These are phyloP conservation scores for Aspergillus taichungensis DNA, from an alignment of 495 filamentous ascomycete species.

Conservation along the genomic window DNA sequence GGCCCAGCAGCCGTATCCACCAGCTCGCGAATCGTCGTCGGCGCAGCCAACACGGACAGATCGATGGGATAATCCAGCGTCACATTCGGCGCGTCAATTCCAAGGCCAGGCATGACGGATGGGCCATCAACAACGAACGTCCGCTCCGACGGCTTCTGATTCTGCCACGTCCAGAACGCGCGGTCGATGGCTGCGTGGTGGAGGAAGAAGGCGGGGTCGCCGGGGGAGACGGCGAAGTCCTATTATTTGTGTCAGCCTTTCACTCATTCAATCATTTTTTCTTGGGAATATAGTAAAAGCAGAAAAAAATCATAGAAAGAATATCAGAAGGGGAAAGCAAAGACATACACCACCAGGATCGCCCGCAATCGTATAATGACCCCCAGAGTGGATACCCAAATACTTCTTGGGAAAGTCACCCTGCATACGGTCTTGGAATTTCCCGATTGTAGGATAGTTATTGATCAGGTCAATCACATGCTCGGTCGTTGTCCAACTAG, in stretches of 20 bases:
- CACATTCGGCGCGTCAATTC: slow-evolving; percentile 24
- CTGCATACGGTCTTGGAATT: slow-evolving; percentile 12
- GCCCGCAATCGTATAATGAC: slow-evolving; percentile 50
- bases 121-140: slow-evolving; percentile 11
- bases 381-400: slow-evolving; percentile 47
- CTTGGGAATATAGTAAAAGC: too few species aligned
- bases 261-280: too few species aligned
- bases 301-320: slow-evolving; percentile 6
- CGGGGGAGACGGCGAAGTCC: slow-evolving; percentile 12
- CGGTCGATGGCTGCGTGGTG: slow-evolving; percentile 44
- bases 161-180: slow-evolving; percentile 47
- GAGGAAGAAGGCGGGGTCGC: slow-evolving; percentile 44
- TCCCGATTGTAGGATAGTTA: slow-evolving; percentile 6
- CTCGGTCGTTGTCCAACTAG: slow-evolving; percentile 5
- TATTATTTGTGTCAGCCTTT: background rate
- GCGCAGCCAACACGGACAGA: slow-evolving; percentile 17
- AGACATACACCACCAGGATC: slow-evolving; percentile 20
- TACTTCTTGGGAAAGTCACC: slow-evolving; percentile 13
- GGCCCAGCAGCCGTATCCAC: slow-evolving; percentile 33
- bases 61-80: slow-evolving; percentile 29
- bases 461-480: slow-evolving; percentile 8
- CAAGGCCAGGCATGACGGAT: slow-evolving; percentile 30
- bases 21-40: slow-evolving; percentile 23
- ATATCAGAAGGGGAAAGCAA: background rate
- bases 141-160: slow-evolving; percentile 13